Base-by-base conservation (phyloP, 2,329 filamentous ascomycete species). In the Calonectria hongkongensis region DNA sequence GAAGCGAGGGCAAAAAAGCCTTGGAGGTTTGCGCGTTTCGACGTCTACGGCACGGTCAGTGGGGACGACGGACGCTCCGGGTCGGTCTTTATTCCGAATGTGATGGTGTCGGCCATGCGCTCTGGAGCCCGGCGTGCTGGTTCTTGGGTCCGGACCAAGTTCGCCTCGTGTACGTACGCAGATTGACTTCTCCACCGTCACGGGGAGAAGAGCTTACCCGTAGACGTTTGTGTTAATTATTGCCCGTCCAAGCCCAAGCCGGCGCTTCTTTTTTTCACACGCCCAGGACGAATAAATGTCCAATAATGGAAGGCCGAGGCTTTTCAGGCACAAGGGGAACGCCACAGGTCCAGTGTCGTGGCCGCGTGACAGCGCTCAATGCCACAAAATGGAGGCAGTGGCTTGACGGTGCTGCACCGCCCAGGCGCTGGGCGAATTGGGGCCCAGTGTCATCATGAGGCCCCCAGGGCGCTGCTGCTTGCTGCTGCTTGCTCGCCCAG, bases 371-470 rank as follows among this genome's bases (percentile, higher is more conserved):
- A 33, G 62, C 33, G 21, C 25, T 56, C 64, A 30, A 67, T 67
- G 64, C 54, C 51, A 54, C 10, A 65, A 13, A 16, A 58, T 47
- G 63, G 39, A 25, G 56, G 27, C 39, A 28, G 69, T 68, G 69
- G 64, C 69, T 71, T 67, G 69, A 54, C 28, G 39, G 47, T 47
- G 39, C 64, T 48, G 56, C 69, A 64, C 64, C 69, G 64, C 69
- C 39, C 68, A 51, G 45, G 3, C 39, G 36, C 50, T 18, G 43
- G 51, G 21, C 41, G 54, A 21, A 25, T 39, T 21, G 21, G 36
- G 54, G n/a, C 50, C 54, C 33, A 41, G 43, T 63, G 58, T 63
- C 58, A 65, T 65, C 62, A 65, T 51, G 63, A 41, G 63, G 41
- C 41, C 39, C 58, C 56, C 47, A 39, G 33, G 43, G 63, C 63